Percentiles rank a stretch among this genome's conserved stretches.
These are phyloP conservation scores for Musa beccarii DNA, from an alignment of 176 grass and related monocot species.

Conservation along the genomic window DNA sequence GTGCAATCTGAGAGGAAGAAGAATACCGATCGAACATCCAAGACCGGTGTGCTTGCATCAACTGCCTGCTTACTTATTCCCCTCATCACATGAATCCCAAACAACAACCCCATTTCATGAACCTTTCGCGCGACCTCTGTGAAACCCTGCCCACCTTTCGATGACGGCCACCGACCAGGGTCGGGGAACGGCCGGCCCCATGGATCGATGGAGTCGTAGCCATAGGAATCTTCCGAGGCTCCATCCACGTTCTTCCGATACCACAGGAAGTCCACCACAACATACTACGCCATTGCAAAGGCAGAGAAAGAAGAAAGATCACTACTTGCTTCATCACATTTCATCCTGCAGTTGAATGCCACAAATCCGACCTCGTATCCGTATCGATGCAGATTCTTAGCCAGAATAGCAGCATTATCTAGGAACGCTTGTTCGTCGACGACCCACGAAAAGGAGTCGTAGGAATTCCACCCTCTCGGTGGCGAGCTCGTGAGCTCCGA, in stretches of 20 bases:
- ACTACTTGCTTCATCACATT: background rate
- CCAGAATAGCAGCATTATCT: constrained; percentile 60
- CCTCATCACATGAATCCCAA: constrained; percentile 91
- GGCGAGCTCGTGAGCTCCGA: constrained; percentile 29
- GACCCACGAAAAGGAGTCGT: constrained; percentile 84
- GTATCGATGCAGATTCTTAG: constrained; percentile 46
- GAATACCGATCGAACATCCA: constrained; percentile 60
- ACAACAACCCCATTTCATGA: constrained; percentile 82
- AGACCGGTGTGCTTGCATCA: constrained; percentile 42
- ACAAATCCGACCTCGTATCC: constrained; percentile 63
- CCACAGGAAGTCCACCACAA: constrained; percentile 80
- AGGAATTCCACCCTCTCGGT: constrained; percentile 91
- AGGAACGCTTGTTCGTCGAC: constrained; percentile 62
- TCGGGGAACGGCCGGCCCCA: constrained; percentile 85
- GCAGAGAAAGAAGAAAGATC: background rate
- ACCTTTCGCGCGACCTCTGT: constrained; percentile 46
- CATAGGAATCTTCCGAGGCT: constrained; percentile 53
- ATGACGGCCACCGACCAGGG: constrained; percentile 67
- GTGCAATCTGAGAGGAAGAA: background rate
- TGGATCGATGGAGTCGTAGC: constrained; percentile 64
- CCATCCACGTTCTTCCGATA: constrained; percentile 64
- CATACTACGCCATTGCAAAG: constrained; percentile 38
- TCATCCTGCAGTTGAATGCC: background rate
- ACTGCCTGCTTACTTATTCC: constrained; percentile 71
- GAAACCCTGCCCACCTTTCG: constrained; percentile 52